A percentile compares a stretch with the other conserved stretches of the same genome.
Conservation (phyloP, 306 rosid species). For the Trifolium subterraneum region DNA sequence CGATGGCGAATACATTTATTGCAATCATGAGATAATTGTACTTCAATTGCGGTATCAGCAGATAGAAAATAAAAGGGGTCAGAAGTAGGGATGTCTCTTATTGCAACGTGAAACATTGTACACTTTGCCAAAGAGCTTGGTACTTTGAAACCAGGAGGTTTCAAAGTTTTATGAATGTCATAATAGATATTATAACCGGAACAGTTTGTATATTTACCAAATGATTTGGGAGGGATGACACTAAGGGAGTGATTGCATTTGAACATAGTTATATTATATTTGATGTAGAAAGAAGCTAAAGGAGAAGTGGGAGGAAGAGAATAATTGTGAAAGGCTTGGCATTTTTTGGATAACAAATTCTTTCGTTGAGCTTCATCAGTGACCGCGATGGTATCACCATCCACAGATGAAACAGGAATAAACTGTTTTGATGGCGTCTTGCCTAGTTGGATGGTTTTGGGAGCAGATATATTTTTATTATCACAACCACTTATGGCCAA, state of each 20-base stretch:
- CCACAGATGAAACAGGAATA: not conserved
- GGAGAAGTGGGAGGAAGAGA: conserved; percentile 34
- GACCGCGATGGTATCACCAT: not conserved
- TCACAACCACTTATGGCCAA: conserved; percentile 36
- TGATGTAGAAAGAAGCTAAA: conserved; percentile 22
- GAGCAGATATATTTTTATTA: not conserved
- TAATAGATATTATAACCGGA: conserved; percentile 16
- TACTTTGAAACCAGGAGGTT: not conserved
- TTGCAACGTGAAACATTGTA: conserved; percentile 37
- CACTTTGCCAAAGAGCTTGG: conserved; percentile 26
- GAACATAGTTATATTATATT: conserved; percentile 17
- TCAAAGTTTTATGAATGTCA: not conserved
- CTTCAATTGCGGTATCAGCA: not conserved
- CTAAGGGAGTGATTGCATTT: conserved; percentile 38
- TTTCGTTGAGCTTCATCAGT: not conserved
- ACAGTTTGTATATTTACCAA: not conserved
- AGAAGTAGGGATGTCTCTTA: not conserved
- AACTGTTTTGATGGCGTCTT: conserved; percentile 5
- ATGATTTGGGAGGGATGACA: not conserved
- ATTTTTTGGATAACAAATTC: not conserved
- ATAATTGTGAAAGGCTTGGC: conserved; percentile 13
- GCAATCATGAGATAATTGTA: conserved; percentile 38
- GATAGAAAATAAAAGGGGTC: conserved; percentile 28
- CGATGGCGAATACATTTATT: not conserved
- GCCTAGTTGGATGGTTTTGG: conserved; percentile 30